Conservation (phyloP, 495 filamentous ascomycete genomes). For the Aeminium ludgeri region DNA sequence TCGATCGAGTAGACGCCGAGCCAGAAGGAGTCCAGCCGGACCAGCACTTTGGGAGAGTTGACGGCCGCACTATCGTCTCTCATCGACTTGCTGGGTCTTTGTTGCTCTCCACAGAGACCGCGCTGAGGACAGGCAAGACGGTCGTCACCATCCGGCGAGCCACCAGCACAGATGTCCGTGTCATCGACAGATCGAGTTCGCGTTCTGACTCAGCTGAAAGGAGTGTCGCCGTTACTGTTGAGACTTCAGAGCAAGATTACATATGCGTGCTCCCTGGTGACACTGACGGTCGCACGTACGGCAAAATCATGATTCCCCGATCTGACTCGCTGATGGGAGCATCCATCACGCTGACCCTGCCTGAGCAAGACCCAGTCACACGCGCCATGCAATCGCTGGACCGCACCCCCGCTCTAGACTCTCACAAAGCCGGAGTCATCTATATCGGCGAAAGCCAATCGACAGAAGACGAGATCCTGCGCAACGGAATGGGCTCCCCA, state of each 20-base stretch:
- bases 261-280: slow-evolving; percentile 34
- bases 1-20: slow-evolving; percentile 54
- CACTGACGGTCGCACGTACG: slow-evolving; percentile 16
- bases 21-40: neutral
- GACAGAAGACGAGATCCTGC: slow-evolving; percentile 62
- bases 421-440: slow-evolving; percentile 87
- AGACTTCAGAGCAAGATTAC: slow-evolving; percentile 1
- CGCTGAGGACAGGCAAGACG: slow-evolving; percentile 7
- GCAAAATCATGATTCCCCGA: slow-evolving; percentile 3
- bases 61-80: slow-evolving; percentile 4
- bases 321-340: slow-evolving; percentile 30
- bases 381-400: slow-evolving; percentile 71
- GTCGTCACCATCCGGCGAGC: slow-evolving; percentile 10
- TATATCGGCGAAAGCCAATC: slow-evolving; percentile 77
- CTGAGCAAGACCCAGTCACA: slow-evolving; percentile 70
- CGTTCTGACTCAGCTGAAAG: too few species aligned
- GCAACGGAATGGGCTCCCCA: slow-evolving; percentile 63
- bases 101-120: slow-evolving; percentile 9
- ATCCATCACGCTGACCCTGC: slow-evolving; percentile 35
- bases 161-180: slow-evolving; percentile 6
- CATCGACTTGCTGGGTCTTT: slow-evolving; percentile 7
- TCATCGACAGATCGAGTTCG: too few species aligned
- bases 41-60: neutral
- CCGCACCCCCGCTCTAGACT: slow-evolving; percentile 76
- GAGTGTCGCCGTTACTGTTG: neutral